Evolutionary conservation across 331 rosid genomes (phyloP).

Genomic region (Spiraea crenata): DNA sequence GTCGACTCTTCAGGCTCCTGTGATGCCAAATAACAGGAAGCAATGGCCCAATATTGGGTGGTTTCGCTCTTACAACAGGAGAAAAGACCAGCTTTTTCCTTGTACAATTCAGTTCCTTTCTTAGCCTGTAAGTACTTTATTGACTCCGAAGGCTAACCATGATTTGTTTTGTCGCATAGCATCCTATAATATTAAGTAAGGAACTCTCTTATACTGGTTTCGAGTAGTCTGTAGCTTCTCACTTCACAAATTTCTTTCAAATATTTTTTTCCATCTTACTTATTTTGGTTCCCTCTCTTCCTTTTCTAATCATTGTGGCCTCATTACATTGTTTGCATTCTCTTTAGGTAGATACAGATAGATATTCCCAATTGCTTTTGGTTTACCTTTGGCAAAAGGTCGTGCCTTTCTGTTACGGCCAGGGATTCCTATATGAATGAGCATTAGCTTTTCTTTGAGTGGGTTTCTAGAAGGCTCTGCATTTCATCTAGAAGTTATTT

Average conservation of each 20-base stretch:
- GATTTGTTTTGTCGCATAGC: no score
- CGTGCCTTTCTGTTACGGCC: slow-evolving; percentile 8
- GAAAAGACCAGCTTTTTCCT: no score
- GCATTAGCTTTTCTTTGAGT: background rate
- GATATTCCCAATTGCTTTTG: background rate
- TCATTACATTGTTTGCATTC: slow-evolving; percentile 22
- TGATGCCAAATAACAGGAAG: slow-evolving; percentile 38
- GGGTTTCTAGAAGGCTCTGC: background rate
- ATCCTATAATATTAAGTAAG: no score
- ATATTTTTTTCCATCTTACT: no score
- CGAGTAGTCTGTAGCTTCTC: no score
- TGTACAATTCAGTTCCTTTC: no score
- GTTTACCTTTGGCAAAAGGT: background rate
- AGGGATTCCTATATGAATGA: slow-evolving; percentile 2
- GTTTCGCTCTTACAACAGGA: slow-evolving; percentile 32
- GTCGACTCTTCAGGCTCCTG: slow-evolving; percentile 15
- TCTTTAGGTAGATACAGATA: background rate
- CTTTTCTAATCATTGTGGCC: slow-evolving; percentile 1
- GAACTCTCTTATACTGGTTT: no score
- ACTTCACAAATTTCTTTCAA: no score
- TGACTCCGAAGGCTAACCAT: no score
- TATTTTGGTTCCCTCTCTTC: background rate
- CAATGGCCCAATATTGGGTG: slow-evolving; percentile 32
- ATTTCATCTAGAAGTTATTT: background rate
- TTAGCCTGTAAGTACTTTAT: no score